Base-by-base conservation (phyloP, 192 early-diverging fungal species). In the Coemansia sp. region DNA sequence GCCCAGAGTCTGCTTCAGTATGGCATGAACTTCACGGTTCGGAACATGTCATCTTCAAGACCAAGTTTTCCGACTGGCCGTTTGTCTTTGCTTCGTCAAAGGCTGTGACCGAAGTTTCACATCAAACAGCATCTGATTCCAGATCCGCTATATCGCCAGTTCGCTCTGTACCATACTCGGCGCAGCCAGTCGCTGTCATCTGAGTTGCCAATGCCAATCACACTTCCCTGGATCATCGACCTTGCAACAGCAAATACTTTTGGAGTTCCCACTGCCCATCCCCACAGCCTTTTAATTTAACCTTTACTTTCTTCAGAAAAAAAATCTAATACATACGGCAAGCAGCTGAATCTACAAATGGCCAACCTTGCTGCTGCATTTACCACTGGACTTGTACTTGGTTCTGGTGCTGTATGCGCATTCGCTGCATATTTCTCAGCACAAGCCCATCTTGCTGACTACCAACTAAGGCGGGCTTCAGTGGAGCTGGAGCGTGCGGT, bases 61-160 rank as follows among this genome's bases (percentile, higher is more conserved):
- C 78, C 41, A 81, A 81, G 49, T 81, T 81, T 21, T 56, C 78
- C 6, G 78, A 81, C 60, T 81, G 78, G 78, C 78, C 78, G 16
- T 79, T 70, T 64, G 67, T 79, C 9, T 79, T 79, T 70, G 60
- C 67, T 2, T 59, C 71, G 8, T 67, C 71, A 7, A 67, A 67
- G 62, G 54, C 65, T 7, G 5, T 66, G 8, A 23, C 57, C 18
- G 31, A 64, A 32, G 56, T 57, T 31, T 54, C 49, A 24, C 56
- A 66, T 18, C 61, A 61, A 22, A 54, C 32, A 4, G 54, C 31
- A 22, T 34, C 65, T 19, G 26, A 59, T 0, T 49, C 54, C 32
- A 41, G 31, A 22, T 54, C 62, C 26, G 54, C 32, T 34, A 60
- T 65, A 26, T 48, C 73, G 27, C 67, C 70, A 22, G 31, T 78